These are phyloP conservation scores for Paraurostyla sp. DNA, from an alignment of 73 alveolate genomes.

Conservation along the genomic window DNA sequence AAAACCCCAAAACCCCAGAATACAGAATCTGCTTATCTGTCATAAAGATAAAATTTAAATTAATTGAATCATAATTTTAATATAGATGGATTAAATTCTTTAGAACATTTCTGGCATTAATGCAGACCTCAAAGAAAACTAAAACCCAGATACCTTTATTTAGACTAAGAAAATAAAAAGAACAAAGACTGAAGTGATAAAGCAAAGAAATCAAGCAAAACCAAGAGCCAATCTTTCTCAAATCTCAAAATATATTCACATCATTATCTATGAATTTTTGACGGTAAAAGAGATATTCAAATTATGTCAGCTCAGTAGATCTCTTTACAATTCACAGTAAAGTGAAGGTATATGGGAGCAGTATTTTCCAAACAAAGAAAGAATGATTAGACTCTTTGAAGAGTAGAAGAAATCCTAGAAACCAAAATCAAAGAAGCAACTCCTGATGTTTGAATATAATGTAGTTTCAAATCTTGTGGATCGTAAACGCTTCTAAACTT, in stretches of 20 bases:
- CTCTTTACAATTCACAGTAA: background rate
- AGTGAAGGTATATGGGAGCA: slow-evolving; percentile 45
- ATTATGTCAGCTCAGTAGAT: background rate
- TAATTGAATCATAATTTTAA: no score
- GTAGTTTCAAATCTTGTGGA: background rate
- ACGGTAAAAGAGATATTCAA: slow-evolving; percentile 41
- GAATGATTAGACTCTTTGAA: background rate
- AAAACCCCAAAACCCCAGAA: no score
- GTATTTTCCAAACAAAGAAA: background rate
- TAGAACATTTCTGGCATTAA: no score
- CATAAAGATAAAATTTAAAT: no score
- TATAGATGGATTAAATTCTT: no score
- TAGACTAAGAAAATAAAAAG: no score
- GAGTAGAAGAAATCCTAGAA: background rate
- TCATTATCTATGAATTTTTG: background rate
- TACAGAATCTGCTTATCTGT: no score
- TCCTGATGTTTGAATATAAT: slow-evolving; percentile 20
- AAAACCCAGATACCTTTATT: no score
- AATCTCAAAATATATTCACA: slow-evolving; percentile 4
- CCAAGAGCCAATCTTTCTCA: background rate
- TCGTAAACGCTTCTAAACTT: slow-evolving; percentile 24
- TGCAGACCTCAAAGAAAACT: no score
- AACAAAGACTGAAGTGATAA: no score
- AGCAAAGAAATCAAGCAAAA: background rate
- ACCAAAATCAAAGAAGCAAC: slow-evolving; percentile 11